phyloP scores from a whole-genome alignment of 306 rosid genomes.

The Betula pendula region DNA sequence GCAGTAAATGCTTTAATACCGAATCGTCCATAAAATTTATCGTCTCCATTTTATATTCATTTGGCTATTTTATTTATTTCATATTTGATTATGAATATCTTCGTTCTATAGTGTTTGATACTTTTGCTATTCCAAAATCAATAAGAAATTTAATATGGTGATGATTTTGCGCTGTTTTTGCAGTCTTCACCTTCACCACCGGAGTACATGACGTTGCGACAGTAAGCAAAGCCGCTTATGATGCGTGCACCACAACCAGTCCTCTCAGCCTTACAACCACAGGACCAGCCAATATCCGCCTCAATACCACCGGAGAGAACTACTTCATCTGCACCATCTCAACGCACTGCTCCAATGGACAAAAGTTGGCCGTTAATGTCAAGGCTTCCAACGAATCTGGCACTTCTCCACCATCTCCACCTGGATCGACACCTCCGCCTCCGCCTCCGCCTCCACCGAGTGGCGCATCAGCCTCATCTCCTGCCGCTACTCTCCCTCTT shows the following conservation, averaged over 20 bases:
- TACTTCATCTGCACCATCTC: constrained; percentile 38
- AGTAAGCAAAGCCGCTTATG: constrained; percentile 14
- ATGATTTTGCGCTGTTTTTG: background rate
- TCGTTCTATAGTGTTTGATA: too few species aligned
- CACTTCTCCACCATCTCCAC: background rate
- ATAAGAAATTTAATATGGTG: background rate
- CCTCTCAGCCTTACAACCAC: background rate
- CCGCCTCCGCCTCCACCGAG: constrained; percentile 25
- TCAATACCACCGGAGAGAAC: constrained; percentile 10
- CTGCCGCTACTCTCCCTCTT: constrained; percentile 22
- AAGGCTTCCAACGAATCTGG: background rate
- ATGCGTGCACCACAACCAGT: background rate
- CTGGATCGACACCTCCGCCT: too few species aligned
- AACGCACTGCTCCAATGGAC: constrained; percentile 50
- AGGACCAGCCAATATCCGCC: constrained; percentile 27
- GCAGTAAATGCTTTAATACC: too few species aligned
- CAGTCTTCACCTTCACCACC: constrained; percentile 30
- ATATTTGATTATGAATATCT: too few species aligned
- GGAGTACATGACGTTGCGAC: constrained; percentile 1
- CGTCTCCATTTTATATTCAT: too few species aligned
- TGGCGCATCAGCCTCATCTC: constrained; percentile 24
- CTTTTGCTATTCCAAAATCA: background rate
- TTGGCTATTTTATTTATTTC: too few species aligned
- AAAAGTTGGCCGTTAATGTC: constrained; percentile 45
- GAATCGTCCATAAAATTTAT: too few species aligned